Evolutionary conservation across 306 rosid species (phyloP).

Genomic region (Casuarina cunninghamiana): DNA sequence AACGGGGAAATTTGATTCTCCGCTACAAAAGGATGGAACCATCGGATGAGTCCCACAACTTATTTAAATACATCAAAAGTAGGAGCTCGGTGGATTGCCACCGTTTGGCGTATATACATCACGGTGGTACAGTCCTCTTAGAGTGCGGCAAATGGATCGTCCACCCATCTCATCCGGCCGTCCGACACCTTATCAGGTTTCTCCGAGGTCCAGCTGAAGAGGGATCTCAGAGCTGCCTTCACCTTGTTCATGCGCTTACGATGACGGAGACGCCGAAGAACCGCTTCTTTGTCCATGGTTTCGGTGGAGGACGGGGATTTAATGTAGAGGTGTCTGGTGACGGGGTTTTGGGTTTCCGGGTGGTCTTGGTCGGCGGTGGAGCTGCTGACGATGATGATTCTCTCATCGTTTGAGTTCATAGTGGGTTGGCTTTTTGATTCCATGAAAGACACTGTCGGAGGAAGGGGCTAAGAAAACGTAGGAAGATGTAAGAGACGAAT

Average conservation of each 20-base stretch:
- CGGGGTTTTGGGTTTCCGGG: neutral
- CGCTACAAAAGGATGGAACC: too few relatives aligned
- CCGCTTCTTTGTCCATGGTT: slow-evolving; percentile 35
- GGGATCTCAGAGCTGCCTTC: slow-evolving; percentile 20
- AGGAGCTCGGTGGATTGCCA: neutral
- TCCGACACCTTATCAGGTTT: slow-evolving; percentile 12
- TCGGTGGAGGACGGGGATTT: slow-evolving; percentile 30
- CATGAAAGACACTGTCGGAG: neutral
- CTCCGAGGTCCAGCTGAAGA: slow-evolving; percentile 23
- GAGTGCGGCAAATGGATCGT: slow-evolving; percentile 48
- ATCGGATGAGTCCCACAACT: too few relatives aligned
- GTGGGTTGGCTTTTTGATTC: slow-evolving; percentile 3
- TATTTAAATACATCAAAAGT: neutral
- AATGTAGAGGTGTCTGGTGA: slow-evolving; percentile 35
- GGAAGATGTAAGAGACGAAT: neutral
- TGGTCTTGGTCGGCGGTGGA: too few relatives aligned
- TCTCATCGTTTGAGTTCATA: neutral
- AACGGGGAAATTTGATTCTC: too few relatives aligned
- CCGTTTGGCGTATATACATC: neutral
- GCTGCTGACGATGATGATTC: neutral
- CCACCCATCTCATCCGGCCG: slow-evolving; percentile 34
- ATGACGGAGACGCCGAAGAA: slow-evolving; percentile 43
- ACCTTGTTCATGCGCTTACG: slow-evolving; percentile 39
- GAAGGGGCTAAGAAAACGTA: neutral
- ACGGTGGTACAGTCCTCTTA: neutral